phyloP scores from a whole-genome alignment of 345 rosid genomes.

The Rhizophora apiculata region DNA sequence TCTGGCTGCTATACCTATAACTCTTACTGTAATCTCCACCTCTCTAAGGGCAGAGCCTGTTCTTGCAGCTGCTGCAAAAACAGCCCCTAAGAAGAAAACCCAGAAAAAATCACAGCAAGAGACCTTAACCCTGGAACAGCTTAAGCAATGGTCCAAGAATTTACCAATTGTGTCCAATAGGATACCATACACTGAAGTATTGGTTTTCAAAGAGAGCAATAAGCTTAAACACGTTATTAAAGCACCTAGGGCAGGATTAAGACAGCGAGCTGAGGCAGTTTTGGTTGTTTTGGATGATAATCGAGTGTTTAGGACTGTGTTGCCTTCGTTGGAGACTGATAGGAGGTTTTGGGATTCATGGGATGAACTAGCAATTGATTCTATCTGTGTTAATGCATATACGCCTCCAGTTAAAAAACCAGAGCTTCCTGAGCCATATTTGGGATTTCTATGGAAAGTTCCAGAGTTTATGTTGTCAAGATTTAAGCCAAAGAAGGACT shows the following conservation, averaged over 20 bases:
- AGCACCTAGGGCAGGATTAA: constrained; percentile 43
- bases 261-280: constrained; percentile 54
- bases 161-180: constrained; percentile 61
- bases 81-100: constrained; percentile 44
- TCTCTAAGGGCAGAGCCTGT: constrained; percentile 41
- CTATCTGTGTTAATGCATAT: constrained; percentile 68
- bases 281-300: constrained; percentile 81
- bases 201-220: constrained; percentile 53
- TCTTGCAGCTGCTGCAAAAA: constrained; percentile 46
- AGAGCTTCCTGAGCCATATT: constrained; percentile 63
- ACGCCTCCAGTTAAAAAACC: constrained; percentile 78
- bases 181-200: constrained; percentile 68
- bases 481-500: constrained; percentile 68
- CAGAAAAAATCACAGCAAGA: constrained; percentile 51
- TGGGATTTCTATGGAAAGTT: constrained; percentile 70
- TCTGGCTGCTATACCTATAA: constrained; percentile 56
- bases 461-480: constrained; percentile 49
- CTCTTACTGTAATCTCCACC: constrained; percentile 62
- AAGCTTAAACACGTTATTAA: constrained; percentile 80
- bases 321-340: constrained; percentile 67
- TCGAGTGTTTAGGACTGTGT: constrained; percentile 70
- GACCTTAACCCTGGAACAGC: constrained; percentile 63
- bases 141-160: constrained; percentile 65
- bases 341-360: constrained; percentile 79
- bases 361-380: constrained; percentile 64